phyloP scores from a whole-genome alignment of 768 basidiomycete species.

The Kwoniella europaea region DNA sequence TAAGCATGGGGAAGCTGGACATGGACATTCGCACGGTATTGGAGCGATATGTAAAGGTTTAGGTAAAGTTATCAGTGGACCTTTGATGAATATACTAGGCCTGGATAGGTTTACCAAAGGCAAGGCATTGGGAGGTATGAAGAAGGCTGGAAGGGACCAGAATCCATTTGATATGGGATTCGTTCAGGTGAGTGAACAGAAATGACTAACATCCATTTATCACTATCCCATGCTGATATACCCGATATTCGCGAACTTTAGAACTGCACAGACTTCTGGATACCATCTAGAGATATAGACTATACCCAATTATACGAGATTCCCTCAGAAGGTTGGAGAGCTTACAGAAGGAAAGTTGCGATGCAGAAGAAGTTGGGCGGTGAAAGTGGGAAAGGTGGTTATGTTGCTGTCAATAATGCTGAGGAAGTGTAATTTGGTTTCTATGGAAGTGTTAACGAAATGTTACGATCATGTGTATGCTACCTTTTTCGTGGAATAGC shows the following conservation, averaged over 20 bases:
- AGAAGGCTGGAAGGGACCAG: slow-evolving; percentile 71
- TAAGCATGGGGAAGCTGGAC: slow-evolving; percentile 57
- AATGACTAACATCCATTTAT: not conserved
- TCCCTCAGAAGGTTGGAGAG: slow-evolving; percentile 66
- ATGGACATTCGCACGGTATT: slow-evolving; percentile 30
- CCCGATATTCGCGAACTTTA: slow-evolving; percentile 4
- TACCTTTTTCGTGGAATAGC: not conserved
- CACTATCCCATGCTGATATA: not conserved
- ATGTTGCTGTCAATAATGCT: slow-evolving; percentile 32
- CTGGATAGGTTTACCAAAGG: slow-evolving; percentile 93
- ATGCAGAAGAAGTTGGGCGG: slow-evolving; percentile 22
- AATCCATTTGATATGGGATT: slow-evolving; percentile 93
- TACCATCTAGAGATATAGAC: slow-evolving; percentile 79
- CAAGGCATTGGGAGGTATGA: slow-evolving; percentile 83
- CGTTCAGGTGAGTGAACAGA: slow-evolving; percentile 41
- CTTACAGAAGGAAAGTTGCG: slow-evolving; percentile 39
- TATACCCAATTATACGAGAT: slow-evolving; percentile 90
- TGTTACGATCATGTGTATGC: not conserved
- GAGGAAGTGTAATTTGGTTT: slow-evolving; percentile 5
- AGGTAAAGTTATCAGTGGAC: slow-evolving; percentile 43
- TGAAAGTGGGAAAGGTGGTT: slow-evolving; percentile 27
- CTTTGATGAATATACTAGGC: slow-evolving; percentile 85
- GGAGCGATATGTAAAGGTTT: slow-evolving; percentile 20
- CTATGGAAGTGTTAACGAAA: not conserved
- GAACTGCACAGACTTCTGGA: slow-evolving; percentile 85